These are phyloP conservation scores for Clonostachys byssicola DNA, from an alignment of 2,329 filamentous ascomycete genomes.

Conservation along the genomic window DNA sequence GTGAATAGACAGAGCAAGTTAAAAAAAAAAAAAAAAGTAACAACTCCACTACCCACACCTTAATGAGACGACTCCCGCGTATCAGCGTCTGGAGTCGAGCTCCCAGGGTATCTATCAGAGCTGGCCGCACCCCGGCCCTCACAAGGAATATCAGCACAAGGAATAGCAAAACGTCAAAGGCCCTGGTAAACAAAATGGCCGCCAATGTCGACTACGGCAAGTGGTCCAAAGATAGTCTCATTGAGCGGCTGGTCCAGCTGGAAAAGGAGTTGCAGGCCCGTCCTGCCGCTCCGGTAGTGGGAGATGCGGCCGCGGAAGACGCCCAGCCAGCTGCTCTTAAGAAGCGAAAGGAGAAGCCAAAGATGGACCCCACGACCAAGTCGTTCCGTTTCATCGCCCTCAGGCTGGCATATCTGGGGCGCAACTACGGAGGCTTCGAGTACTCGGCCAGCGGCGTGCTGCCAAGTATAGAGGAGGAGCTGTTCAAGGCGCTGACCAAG, in stretches of 20 bases:
- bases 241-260: conserved; percentile 62
- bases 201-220: conserved; percentile 45
- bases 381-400: conserved; percentile 81
- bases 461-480: conserved; percentile 85
- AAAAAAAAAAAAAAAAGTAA: too few species aligned
- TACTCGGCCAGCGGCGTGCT: conserved; percentile 69
- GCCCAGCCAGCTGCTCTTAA: conserved; percentile 12
- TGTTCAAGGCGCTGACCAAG: conserved; percentile 88
- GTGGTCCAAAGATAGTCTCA: conserved; percentile 66
- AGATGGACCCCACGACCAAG: conserved; percentile 77
- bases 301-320: conserved; percentile 6
- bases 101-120: too few species aligned
- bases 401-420: conserved; percentile 91
- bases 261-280: conserved; percentile 52
- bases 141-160: background rate
- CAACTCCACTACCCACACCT: too few species aligned
- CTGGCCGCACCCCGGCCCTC: too few species aligned
- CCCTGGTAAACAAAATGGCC: background rate
- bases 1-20: too few species aligned
- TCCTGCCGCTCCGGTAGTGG: background rate
- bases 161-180: background rate
- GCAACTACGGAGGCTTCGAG: conserved; percentile 90
- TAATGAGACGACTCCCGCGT: too few species aligned
- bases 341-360: conserved; percentile 38
- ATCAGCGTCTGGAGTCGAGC: too few species aligned